phyloP scores from a whole-genome alignment of 176 grass and related monocot genomes.

The Cymbopogon citratus region DNA sequence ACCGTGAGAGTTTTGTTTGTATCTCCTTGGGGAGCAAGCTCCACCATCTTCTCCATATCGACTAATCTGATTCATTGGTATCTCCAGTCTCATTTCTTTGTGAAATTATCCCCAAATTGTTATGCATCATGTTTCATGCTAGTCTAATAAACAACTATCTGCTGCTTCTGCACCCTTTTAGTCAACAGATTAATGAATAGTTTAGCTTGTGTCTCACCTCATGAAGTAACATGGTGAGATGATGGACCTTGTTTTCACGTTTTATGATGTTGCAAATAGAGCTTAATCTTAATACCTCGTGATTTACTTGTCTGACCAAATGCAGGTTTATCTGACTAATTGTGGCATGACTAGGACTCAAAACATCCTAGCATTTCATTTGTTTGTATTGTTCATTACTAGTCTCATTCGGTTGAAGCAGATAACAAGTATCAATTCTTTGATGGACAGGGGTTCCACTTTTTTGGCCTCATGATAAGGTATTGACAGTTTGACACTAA shows the following conservation, averaged over 20 bases:
- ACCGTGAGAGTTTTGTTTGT: neutral
- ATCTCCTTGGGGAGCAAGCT: neutral
- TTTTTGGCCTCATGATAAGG: constrained; percentile 7
- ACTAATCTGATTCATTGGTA: constrained; percentile 6
- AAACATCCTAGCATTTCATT: neutral
- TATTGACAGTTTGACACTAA: neutral
- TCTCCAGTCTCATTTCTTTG: neutral
- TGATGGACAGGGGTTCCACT: too few species aligned
- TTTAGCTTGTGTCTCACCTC: neutral
- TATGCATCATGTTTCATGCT: too few species aligned
- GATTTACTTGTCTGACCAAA: neutral
- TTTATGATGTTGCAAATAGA: neutral
- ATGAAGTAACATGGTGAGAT: neutral
- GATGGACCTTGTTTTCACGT: neutral
- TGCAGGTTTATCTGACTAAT: neutral
- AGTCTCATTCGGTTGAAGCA: neutral
- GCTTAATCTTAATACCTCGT: neutral
- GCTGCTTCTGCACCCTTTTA: neutral
- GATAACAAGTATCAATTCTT: neutral
- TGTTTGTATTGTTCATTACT: neutral
- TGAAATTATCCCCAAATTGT: neutral
- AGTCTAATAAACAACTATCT: neutral
- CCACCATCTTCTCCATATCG: neutral
- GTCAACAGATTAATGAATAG: neutral
- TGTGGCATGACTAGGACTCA: neutral